Conservation (phyloP, 768 basidiomycete species). For the Boletus pseudo-olivaceus region DNA sequence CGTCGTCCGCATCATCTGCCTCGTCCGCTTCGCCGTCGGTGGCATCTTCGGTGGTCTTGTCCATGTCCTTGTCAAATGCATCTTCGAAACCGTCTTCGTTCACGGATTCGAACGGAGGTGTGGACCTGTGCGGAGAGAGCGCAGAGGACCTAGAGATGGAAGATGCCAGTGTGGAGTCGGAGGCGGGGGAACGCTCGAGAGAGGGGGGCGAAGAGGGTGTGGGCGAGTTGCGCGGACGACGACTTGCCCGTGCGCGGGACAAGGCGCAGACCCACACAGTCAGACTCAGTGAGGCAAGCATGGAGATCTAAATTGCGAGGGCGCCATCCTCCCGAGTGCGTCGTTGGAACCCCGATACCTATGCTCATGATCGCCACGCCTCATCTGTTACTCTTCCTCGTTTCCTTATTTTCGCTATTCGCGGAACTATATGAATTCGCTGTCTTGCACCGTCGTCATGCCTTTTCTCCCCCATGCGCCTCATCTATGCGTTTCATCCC, state of each 20-base stretch:
- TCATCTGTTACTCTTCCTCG: background rate
- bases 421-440: background rate
- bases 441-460: background rate
- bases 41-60: constrained; percentile 16
- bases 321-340: no score
- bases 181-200: constrained; percentile 4
- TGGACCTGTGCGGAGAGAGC: background rate
- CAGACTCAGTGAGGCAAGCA: constrained; percentile 8
- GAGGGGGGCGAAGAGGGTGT: background rate
- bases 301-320: constrained; percentile 13
- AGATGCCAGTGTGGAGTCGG: background rate
- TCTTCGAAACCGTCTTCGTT: constrained; percentile 15
- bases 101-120: background rate
- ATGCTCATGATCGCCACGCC: no score
- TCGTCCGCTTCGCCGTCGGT: constrained; percentile 21
- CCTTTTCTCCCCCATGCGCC: background rate
- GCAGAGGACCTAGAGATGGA: constrained; percentile 22
- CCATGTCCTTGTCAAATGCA: constrained; percentile 12
- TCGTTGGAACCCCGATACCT: background rate
- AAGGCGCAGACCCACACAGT: constrained; percentile 10
- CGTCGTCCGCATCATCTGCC: constrained; percentile 8
- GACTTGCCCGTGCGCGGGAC: constrained; percentile 14
- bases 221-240: constrained; percentile 19
- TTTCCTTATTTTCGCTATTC: background rate
- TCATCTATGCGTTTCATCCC: background rate